Conservation (phyloP, 192 early-diverging fungal species). For the Coemansia sp. region DNA sequence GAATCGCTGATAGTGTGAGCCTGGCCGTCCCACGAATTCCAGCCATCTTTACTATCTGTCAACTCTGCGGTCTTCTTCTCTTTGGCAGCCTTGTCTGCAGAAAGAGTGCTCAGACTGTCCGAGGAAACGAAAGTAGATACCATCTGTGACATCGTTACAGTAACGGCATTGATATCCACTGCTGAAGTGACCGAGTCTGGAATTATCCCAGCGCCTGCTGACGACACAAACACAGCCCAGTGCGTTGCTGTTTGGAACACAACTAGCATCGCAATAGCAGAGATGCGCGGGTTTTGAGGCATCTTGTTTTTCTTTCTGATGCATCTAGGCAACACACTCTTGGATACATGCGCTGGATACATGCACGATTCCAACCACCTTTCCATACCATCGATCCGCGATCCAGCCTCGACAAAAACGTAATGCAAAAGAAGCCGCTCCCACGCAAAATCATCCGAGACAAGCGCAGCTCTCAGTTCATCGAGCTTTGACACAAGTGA, state of each 20-base stretch:
- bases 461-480: slow-evolving; percentile 3
- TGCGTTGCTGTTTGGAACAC: slow-evolving; percentile 44
- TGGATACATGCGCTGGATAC: slow-evolving; percentile 22
- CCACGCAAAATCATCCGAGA: slow-evolving; percentile 13
- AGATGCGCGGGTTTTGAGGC: neutral
- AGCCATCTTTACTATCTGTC: slow-evolving; percentile 1
- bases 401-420: slow-evolving; percentile 27
- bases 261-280: slow-evolving; percentile 32
- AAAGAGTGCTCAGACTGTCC: neutral
- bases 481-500: slow-evolving; percentile 15
- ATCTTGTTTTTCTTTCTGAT: neutral
- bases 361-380: slow-evolving; percentile 32
- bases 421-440: slow-evolving; percentile 44
- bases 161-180: neutral
- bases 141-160: slow-evolving; percentile 19
- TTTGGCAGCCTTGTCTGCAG: neutral
- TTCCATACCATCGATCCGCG: slow-evolving; percentile 34
- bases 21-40: slow-evolving; percentile 46
- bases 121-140: slow-evolving; percentile 11
- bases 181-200: slow-evolving; percentile 20
- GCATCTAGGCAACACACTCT: slow-evolving; percentile 9
- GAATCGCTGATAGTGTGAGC: slow-evolving; percentile 22
- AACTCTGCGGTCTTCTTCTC: neutral
- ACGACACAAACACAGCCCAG: slow-evolving; percentile 32
- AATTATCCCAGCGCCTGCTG: slow-evolving; percentile 21